A percentile compares a stretch with the other conserved stretches of the same genome.
These are phyloP conservation scores for Suhomyces terraborum DNA, from an alignment of 1,139 yeast species.

Conservation along the genomic window DNA sequence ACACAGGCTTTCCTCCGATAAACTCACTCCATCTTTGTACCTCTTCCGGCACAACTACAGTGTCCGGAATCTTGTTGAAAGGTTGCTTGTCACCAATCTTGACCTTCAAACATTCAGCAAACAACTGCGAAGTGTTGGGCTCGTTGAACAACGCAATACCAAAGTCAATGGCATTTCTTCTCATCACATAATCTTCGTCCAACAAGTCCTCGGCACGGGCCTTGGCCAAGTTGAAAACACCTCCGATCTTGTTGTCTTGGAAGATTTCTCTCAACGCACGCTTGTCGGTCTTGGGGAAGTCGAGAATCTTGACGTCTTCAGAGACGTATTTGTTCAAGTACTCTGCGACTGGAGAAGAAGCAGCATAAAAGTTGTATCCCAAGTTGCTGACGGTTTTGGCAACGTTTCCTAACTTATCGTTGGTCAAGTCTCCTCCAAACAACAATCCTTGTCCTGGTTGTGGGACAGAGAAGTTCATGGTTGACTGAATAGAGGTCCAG, in stretches of 20 bases:
- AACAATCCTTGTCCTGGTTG: conserved; percentile 85
- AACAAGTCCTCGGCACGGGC: conserved; percentile 82
- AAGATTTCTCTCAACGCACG: conserved; percentile 91
- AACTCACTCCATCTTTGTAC: conserved; percentile 96
- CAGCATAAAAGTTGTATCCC: conserved; percentile 81
- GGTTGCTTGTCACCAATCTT: conserved; percentile 62
- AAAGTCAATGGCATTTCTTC: conserved; percentile 98
- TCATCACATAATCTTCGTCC: conserved; percentile 94
- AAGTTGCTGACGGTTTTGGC: conserved; percentile 68
- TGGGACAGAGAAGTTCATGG: conserved; percentile 95
- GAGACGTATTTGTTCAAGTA: conserved; percentile 58
- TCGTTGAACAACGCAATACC: conserved; percentile 96
- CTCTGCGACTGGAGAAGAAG: conserved; percentile 68
- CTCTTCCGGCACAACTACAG: conserved; percentile 72
- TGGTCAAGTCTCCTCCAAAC: conserved; percentile 88
- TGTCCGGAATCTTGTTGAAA: conserved; percentile 43
- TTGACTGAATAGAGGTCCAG: conserved; percentile 96
- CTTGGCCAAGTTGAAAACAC: conserved; percentile 88
- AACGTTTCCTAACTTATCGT: conserved; percentile 70
- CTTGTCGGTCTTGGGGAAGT: conserved; percentile 90
- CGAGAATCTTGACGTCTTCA: conserved; percentile 64
- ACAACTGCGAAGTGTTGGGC: conserved; percentile 86
- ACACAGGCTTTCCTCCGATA: conserved; percentile 88
- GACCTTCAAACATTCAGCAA: conserved; percentile 78
- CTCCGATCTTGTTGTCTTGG: conserved; percentile 78